Evolutionary conservation across 2,329 filamentous ascomycete species (phyloP), one percentile per base, ranked within the genome.

Genomic region (Lizonia empirigonia): DNA sequence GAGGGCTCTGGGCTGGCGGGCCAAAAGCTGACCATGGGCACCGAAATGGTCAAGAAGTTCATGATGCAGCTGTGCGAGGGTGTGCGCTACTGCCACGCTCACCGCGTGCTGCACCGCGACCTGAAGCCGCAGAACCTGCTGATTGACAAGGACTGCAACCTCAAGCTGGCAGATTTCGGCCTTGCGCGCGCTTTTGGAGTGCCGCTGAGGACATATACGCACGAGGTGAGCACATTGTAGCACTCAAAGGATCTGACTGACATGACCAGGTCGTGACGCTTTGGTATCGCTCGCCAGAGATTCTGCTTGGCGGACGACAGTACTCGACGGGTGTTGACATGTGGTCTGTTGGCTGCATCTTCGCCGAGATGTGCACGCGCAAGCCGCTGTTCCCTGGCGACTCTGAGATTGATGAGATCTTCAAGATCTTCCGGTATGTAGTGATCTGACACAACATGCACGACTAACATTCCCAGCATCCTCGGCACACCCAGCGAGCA

Each of bases 241-340:
- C 9, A 7, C 9, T 7, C 9, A 2, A 13, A 24, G n/a, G 7
- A 15, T n/a, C 2, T 10, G 24, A 35, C 60, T 69, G 34, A 69
- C 48, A 52, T 23, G 0, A 23, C 15, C 60, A 85, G 82, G 91
- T 96, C 54, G 91, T 96, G 53, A 96, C 91, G 1, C 81, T 96
- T 50, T 96, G 91, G 91, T 96, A 96, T 73, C 88, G 92, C 56
- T 84, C 91, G 7, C 91, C 91, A 1, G 91, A 96, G 74, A 95
- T 96, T 74, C 82, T 96, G 16, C 85, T 96, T 1, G 91, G 91
- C 70, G 91, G 91, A 50, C 86, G 91, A 44, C 91, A 96, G 73
- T 96, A 96, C 77, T 94, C 90, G 12, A 96, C 91, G 12, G 91
- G 91, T 50, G 91, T 96, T 33, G 91, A 96, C 69, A 96, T 96